A percentile compares a stretch with the other conserved stretches of the same genome.
Evolutionary conservation across 768 basidiomycete genomes (phyloP).

Genomic region (Collybia sp.): DNA sequence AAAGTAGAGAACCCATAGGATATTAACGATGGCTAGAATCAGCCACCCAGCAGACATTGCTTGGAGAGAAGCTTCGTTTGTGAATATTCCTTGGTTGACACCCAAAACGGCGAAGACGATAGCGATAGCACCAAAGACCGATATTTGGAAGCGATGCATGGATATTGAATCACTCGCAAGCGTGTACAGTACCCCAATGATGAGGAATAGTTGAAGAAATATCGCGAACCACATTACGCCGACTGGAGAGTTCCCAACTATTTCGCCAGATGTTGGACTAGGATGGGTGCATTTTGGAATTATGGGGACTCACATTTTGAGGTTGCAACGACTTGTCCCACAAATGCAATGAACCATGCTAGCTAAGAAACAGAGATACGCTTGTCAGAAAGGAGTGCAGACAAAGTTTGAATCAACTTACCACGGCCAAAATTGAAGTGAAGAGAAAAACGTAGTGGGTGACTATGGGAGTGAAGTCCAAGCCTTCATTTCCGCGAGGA

Average conservation of each 20-base stretch:
- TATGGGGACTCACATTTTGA: constrained; percentile 38
- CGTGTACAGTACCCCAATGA: constrained; percentile 64
- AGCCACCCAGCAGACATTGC: constrained; percentile 95
- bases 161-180: constrained; percentile 88
- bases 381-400: constrained; percentile 16
- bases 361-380: constrained; percentile 44
- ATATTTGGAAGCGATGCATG: constrained; percentile 91
- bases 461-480: constrained; percentile 85
- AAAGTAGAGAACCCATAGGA: constrained; percentile 96
- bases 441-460: constrained; percentile 91
- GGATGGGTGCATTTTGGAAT: constrained; percentile 1
- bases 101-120: constrained; percentile 84
- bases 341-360: constrained; percentile 76
- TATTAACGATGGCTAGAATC: constrained; percentile 85
- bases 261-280: constrained; percentile 3
- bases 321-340: constrained; percentile 64
- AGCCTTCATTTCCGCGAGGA: constrained; percentile 57
- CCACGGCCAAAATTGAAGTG: constrained; percentile 77
- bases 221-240: constrained; percentile 82
- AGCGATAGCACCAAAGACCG: constrained; percentile 80
- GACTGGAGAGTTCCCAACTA: constrained; percentile 42
- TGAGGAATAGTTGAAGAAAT: constrained; percentile 70
- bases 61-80: constrained; percentile 47
- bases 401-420: constrained; percentile 32
- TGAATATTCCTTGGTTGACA: constrained; percentile 64